Percentiles rank a stretch among this genome's conserved stretches.
These are phyloP conservation scores for Colletotrichum coccodes DNA, from an alignment of 2,329 filamentous ascomycete genomes.

Conservation along the genomic window DNA sequence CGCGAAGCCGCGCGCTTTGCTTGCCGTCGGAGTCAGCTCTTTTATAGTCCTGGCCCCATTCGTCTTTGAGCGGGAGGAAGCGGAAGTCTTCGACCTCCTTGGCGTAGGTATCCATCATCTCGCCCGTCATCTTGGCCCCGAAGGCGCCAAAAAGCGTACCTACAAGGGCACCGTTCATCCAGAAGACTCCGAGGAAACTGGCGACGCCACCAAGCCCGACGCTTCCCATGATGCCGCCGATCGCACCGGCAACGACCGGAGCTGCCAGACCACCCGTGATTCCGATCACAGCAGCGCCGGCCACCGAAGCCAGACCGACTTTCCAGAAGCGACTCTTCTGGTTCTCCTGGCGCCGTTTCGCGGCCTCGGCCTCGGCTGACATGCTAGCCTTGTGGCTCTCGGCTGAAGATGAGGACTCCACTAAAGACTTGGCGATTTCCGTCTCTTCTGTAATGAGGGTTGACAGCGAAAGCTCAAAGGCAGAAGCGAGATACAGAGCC, in stretches of 20 bases:
- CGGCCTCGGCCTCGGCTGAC: slow-evolving; percentile 80
- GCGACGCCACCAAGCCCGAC: slow-evolving; percentile 87
- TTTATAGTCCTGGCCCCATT: slow-evolving; percentile 47
- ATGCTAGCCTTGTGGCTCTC: slow-evolving; percentile 54
- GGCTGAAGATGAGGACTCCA: slow-evolving; percentile 69
- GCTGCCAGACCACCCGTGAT: slow-evolving; percentile 92
- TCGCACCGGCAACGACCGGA: slow-evolving; percentile 84
- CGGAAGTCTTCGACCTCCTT: slow-evolving; percentile 84
- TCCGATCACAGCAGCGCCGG: slow-evolving; percentile 89
- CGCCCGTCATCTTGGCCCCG: slow-evolving; percentile 81
- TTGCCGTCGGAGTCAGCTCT: slow-evolving; percentile 39
- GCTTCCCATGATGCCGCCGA: slow-evolving; percentile 86
- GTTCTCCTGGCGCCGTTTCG: slow-evolving; percentile 77
- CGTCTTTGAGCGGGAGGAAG: slow-evolving; percentile 77
- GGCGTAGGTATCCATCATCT: slow-evolving; percentile 89
- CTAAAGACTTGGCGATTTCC: slow-evolving; percentile 78
- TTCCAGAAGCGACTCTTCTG: slow-evolving; percentile 84
- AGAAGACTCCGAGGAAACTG: slow-evolving; percentile 86
- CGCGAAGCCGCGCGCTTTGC: slow-evolving; percentile 68
- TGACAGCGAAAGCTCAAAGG: slow-evolving; percentile 69
- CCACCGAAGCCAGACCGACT: slow-evolving; percentile 87
- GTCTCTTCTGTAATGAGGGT: slow-evolving; percentile 76
- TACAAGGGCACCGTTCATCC: slow-evolving; percentile 86
- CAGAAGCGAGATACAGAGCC: slow-evolving; percentile 74
- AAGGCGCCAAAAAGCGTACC: slow-evolving; percentile 91